phyloP scores from a whole-genome alignment of 2,329 filamentous ascomycete genomes.

The Alternaria triticimaculans region DNA sequence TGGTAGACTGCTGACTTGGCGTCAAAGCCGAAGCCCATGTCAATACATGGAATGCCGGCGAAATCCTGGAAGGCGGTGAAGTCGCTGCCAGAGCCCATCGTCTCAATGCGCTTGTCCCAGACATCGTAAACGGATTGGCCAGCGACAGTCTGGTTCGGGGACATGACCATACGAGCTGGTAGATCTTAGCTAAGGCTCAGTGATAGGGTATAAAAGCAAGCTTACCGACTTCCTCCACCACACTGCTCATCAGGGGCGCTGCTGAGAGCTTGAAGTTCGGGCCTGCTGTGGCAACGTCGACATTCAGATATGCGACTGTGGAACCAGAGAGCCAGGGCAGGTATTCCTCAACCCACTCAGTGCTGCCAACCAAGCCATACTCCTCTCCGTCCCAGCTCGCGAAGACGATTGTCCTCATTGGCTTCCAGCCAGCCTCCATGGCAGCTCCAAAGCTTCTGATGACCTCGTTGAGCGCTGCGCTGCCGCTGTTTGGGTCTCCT shows the following conservation, averaged over 20 bases:
- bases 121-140: slow-evolving; percentile 72
- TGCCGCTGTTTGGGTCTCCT: slow-evolving; percentile 82
- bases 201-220: neutral
- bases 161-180: slow-evolving; percentile 43
- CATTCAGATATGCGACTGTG: slow-evolving; percentile 83
- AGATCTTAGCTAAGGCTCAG: slow-evolving; percentile 14
- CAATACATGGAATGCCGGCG: slow-evolving; percentile 57
- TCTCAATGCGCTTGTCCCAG: slow-evolving; percentile 63
- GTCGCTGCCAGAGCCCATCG: slow-evolving; percentile 61
- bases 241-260: slow-evolving; percentile 76
- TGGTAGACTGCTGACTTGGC: slow-evolving; percentile 65
- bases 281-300: slow-evolving; percentile 76
- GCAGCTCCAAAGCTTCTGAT: slow-evolving; percentile 77
- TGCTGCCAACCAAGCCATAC: slow-evolving; percentile 84
- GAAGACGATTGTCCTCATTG: slow-evolving; percentile 88
- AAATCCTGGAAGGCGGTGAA: slow-evolving; percentile 63
- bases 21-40: slow-evolving; percentile 54
- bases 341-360: slow-evolving; percentile 93
- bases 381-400: slow-evolving; percentile 74
- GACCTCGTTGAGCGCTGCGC: slow-evolving; percentile 79
- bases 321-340: slow-evolving; percentile 77
- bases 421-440: slow-evolving; percentile 77
- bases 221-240: slow-evolving; percentile 69
- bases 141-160: slow-evolving; percentile 73
- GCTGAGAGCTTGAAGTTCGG: slow-evolving; percentile 69